These are phyloP conservation scores for Selaginella tamariscina DNA, from an alignment of 75 land plant species.

Conservation along the genomic window DNA sequence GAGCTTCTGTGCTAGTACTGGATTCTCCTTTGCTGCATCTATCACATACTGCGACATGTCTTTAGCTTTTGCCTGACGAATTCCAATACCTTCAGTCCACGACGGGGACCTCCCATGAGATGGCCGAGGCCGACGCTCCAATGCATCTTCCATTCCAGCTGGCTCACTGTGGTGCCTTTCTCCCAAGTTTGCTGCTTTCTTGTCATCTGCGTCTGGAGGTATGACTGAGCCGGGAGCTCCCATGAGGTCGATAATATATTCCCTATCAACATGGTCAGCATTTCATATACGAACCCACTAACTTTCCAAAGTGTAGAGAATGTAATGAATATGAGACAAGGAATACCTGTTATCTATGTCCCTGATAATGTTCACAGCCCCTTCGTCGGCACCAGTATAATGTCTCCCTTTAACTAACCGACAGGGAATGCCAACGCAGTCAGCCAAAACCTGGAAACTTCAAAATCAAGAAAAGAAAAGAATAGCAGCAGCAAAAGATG, in stretches of 20 bases:
- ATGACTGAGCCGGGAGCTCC: slow-evolving; percentile 82
- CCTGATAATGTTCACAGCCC: slow-evolving; percentile 68
- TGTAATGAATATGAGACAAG: background rate
- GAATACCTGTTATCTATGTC: slow-evolving; percentile 41
- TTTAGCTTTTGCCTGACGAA: slow-evolving; percentile 54
- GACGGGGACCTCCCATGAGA: slow-evolving; percentile 67
- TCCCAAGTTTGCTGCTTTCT: background rate
- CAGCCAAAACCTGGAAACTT: slow-evolving; percentile 54
- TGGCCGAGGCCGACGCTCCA: background rate
- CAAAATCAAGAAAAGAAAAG: background rate
- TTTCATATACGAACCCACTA: too few species aligned
- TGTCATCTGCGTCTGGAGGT: slow-evolving; percentile 39
- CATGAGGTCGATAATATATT: slow-evolving; percentile 81
- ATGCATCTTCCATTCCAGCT: background rate
- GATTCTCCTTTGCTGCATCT: slow-evolving; percentile 88
- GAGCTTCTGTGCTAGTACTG: slow-evolving; percentile 70
- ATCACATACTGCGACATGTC: slow-evolving; percentile 87
- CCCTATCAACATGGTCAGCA: slow-evolving; percentile 27
- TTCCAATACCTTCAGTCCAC: slow-evolving; percentile 78
- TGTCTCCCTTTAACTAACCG: slow-evolving; percentile 67
- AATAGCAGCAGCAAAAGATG: background rate
- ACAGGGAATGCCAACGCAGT: slow-evolving; percentile 55
- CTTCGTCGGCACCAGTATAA: slow-evolving; percentile 80
- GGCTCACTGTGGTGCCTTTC: slow-evolving; percentile 1
- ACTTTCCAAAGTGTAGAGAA: background rate